phyloP scores from a whole-genome alignment of 176 grass and related monocot species.

The Aegilops umbellulata region DNA sequence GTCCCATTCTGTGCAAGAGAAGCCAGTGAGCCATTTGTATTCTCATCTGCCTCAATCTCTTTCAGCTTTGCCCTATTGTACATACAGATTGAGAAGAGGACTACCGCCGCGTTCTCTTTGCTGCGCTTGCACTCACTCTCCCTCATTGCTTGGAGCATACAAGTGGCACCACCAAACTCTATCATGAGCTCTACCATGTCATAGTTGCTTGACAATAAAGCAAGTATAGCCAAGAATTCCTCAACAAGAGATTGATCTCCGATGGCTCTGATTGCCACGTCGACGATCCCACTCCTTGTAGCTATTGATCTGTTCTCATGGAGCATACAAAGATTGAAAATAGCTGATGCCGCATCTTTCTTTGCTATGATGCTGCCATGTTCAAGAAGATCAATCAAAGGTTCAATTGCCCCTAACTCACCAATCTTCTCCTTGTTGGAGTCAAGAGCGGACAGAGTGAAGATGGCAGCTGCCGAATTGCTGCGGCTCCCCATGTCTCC shows the following conservation, averaged over 20 bases:
- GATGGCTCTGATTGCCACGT: slow-evolving; percentile 57
- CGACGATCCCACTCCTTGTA: slow-evolving; percentile 42
- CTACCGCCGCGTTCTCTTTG: slow-evolving; percentile 76
- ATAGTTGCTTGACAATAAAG: slow-evolving; percentile 52
- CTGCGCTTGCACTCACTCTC: slow-evolving; percentile 56
- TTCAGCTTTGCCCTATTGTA: slow-evolving; percentile 52
- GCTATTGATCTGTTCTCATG: slow-evolving; percentile 64
- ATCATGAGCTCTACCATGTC: slow-evolving; percentile 66
- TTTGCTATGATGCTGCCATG: slow-evolving; percentile 59
- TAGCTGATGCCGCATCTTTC: slow-evolving; percentile 72
- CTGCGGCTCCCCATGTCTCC: slow-evolving; percentile 69
- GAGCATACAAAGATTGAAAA: slow-evolving; percentile 71
- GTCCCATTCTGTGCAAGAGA: slow-evolving; percentile 56
- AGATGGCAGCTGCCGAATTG: slow-evolving; percentile 76
- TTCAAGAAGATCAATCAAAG: slow-evolving; percentile 72
- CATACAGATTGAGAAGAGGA: slow-evolving; percentile 63
- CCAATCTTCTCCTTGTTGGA: slow-evolving; percentile 76
- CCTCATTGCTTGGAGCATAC: slow-evolving; percentile 54
- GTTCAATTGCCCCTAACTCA: slow-evolving; percentile 51
- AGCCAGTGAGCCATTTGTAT: slow-evolving; percentile 46
- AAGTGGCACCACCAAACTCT: slow-evolving; percentile 29
- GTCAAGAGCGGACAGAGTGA: slow-evolving; percentile 81
- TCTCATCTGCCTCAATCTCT: slow-evolving; percentile 58
- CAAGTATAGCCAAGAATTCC: slow-evolving; percentile 68
- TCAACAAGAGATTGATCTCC: slow-evolving; percentile 52